phyloP scores from a whole-genome alignment of 1,284 basidiomycete species.

The Filobasidium uniguttulatum region DNA sequence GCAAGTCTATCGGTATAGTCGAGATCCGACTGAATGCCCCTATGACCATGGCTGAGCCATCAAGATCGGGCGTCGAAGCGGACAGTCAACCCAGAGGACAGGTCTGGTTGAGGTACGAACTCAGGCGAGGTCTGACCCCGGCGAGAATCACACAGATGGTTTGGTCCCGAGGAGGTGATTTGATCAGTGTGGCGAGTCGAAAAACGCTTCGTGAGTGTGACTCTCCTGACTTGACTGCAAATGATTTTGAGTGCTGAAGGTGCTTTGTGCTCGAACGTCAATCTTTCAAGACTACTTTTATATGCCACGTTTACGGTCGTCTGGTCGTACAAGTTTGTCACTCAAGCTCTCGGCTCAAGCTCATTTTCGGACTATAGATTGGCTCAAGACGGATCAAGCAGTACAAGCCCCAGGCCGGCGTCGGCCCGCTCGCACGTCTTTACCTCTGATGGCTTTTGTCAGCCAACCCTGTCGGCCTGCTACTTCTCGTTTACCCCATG shows the following conservation, averaged over 20 bases:
- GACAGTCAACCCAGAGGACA: conserved; percentile 1
- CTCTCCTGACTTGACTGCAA: not conserved
- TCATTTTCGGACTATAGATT: not conserved
- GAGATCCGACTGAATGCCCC: conserved; percentile 6
- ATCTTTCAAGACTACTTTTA: conserved; percentile 9
- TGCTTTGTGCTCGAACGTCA: not conserved
- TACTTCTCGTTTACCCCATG: no score
- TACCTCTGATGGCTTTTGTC: no score
- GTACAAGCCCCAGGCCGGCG: not conserved
- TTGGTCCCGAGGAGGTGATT: conserved; percentile 5
- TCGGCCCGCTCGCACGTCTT: not conserved
- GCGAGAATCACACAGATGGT: conserved; percentile 7
- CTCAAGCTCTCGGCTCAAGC: not conserved
- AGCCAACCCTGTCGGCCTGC: no score
- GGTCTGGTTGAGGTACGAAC: conserved; percentile 13
- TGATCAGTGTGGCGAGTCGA: conserved; percentile 7
- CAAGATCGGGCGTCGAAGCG: not conserved
- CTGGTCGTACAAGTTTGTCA: not conserved
- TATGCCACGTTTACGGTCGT: conserved; percentile 6
- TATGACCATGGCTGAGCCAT: not conserved
- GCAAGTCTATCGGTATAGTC: conserved; percentile 7
- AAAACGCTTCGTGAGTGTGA: conserved; percentile 14
- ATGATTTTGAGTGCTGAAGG: not conserved
- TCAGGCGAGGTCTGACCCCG: conserved; percentile 11
- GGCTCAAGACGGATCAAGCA: conserved; percentile 2